Percentiles rank a stretch among this genome's conserved stretches.
Evolutionary conservation across 1,284 basidiomycete genomes (phyloP).

Genomic region (Papiliotrema flavescens): DNA sequence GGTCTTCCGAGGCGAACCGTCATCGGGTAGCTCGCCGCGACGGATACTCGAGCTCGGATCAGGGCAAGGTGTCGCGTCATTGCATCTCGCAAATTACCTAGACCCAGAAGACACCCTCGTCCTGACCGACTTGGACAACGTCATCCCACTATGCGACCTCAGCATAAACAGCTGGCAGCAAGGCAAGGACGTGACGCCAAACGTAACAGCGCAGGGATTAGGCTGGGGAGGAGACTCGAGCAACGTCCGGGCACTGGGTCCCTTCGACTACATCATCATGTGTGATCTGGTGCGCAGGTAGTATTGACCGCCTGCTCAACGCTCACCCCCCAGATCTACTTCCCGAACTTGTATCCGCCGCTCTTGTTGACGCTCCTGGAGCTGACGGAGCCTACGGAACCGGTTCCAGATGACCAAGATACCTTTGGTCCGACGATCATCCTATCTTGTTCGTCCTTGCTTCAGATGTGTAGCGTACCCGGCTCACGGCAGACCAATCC

Average conservation of each 20-base stretch:
- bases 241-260: constrained; percentile 11
- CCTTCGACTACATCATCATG: constrained; percentile 42
- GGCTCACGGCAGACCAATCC: constrained; percentile 31
- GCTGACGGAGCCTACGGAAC: constrained; percentile 25
- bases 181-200: constrained; percentile 5
- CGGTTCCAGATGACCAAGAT: constrained; percentile 5
- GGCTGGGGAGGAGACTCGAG: constrained; percentile 36
- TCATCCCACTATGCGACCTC: constrained; percentile 37
- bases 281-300: constrained; percentile 41
- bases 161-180: constrained; percentile 22
- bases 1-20: constrained; percentile 12
- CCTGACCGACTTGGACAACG: constrained; percentile 42
- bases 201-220: constrained; percentile 26
- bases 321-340: constrained; percentile 37
- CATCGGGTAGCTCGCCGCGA: background rate
- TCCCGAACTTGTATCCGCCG: constrained; percentile 43
- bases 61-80: constrained; percentile 40
- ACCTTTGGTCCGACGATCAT: constrained; percentile 43
- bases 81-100: constrained; percentile 37
- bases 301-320: background rate
- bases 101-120: constrained; percentile 22
- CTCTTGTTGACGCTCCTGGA: constrained; percentile 39
- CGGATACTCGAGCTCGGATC: constrained; percentile 43
- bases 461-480: background rate
- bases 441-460: constrained; percentile 36